Evolutionary conservation across 192 early-diverging fungal species (phyloP), one percentile per base, ranked within the genome.

Genomic region (Umbelopsis isabellina): DNA sequence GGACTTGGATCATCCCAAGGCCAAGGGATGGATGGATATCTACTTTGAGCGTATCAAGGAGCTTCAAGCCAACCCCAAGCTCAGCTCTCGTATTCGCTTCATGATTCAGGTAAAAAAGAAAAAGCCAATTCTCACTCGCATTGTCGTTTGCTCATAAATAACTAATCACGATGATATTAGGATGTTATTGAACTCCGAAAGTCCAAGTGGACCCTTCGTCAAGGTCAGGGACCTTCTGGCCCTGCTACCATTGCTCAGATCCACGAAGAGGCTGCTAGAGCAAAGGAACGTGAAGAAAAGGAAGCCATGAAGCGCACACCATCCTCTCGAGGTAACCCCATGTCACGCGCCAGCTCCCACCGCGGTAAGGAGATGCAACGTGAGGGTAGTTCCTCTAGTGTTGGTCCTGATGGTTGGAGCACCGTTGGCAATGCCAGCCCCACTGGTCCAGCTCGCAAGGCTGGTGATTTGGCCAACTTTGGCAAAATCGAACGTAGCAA

Each of bases 211-310:
- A 86, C 88, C 35, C 79, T 81, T 46, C 82, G 91, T 47, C 74
- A 77, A 35, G 86, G 85, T 46, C 82, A 76, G 20, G 76, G 84
- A 18, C 46, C 74, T n/a, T 95, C 92, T 13, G 95, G 93, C 2
- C 94, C 95, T 47, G 91, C 93, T 80, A 97, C 94, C 23, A 95
- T 97, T 81, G 92, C 94, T 48, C 89, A 97, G 83, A 95, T 97
- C 76, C 95, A 91, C 75, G 88, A 92, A 74, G 90, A 92, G 25
- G 77, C 77, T 22, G 53, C 72, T 35, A 70, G 85, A 75, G 84
- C 80, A 69, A 89, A 90, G 71, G 80, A 87, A 68, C 87, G 88
- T 75, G 87, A 90, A 65, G 94, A 93, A 53, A 89, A 90, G 64
- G 88, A 90, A 65, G 85, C 80, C 35, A 86, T 88, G 64, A 84